Evolutionary conservation across 768 basidiomycete genomes (phyloP).

Genomic region (Naematelia aurantialba): DNA sequence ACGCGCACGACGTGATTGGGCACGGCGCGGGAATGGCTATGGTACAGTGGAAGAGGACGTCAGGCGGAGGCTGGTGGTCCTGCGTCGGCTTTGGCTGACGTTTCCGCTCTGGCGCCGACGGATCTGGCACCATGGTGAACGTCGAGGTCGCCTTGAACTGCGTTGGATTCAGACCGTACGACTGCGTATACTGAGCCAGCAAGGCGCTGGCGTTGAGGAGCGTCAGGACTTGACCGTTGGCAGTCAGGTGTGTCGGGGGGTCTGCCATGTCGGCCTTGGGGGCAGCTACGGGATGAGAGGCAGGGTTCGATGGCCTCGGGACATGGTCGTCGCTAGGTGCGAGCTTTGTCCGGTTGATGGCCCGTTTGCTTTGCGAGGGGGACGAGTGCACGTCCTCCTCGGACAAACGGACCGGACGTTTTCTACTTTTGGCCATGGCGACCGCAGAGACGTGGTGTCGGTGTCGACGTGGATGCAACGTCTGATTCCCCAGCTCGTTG

Average conservation of each 20-base stretch:
- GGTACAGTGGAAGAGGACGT: slow-evolving; percentile 15
- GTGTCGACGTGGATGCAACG: too few relatives aligned
- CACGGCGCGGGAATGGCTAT: slow-evolving; percentile 13
- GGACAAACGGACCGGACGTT: not conserved
- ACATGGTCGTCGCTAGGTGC: not conserved
- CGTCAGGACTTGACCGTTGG: slow-evolving; percentile 12
- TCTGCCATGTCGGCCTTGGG: not conserved
- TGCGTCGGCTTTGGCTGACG: not conserved
- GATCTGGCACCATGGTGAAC: slow-evolving; percentile 6
- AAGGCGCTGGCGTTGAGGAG: slow-evolving; percentile 18
- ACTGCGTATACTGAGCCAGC: slow-evolving; percentile 16
- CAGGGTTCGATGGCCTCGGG: not conserved
- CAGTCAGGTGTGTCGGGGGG: slow-evolving; percentile 5
- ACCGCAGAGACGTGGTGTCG: too few relatives aligned
- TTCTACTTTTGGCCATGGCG: not conserved
- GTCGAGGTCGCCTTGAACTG: not conserved
- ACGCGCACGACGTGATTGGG: not conserved
- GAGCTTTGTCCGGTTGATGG: not conserved
- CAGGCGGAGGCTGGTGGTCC: slow-evolving; percentile 13
- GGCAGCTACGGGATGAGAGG: not conserved
- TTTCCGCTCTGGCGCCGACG: not conserved
- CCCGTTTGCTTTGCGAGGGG: not conserved
- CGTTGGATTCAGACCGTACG: slow-evolving; percentile 16
- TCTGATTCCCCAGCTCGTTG: too few relatives aligned
- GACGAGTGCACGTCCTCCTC: not conserved